These are phyloP conservation scores for Leishmania guyanensis DNA, from an alignment of 208 protist genomes.

Conservation along the genomic window DNA sequence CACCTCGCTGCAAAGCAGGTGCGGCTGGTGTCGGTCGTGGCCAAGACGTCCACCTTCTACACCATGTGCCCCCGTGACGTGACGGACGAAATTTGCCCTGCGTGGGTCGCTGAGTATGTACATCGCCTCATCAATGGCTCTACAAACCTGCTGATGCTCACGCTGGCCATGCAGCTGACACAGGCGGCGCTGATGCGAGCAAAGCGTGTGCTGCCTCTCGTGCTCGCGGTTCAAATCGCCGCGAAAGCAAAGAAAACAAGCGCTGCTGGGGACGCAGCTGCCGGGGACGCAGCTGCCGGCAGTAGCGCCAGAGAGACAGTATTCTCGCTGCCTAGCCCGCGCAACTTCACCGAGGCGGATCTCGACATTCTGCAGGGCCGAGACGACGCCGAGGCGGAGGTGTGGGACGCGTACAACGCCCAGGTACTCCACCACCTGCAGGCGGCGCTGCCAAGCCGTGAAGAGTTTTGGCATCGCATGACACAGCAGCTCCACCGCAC, in stretches of 20 bases:
- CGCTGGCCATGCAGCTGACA: conserved; percentile 83
- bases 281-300: background rate
- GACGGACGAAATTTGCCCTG: conserved; percentile 80
- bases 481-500: conserved; percentile 85
- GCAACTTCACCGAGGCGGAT: conserved; percentile 10
- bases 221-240: conserved; percentile 47
- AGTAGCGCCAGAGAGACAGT: background rate
- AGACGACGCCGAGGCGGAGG: conserved; percentile 35
- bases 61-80: conserved; percentile 73
- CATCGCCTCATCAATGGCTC: conserved; percentile 85
- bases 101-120: conserved; percentile 82
- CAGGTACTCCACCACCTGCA: conserved; percentile 66
- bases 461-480: conserved; percentile 93
- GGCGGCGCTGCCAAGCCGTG: conserved; percentile 66
- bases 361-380: conserved; percentile 23
- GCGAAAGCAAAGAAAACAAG: background rate
- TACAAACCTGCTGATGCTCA: conserved; percentile 71
- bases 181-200: conserved; percentile 80
- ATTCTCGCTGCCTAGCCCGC: background rate
- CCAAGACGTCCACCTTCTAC: conserved; percentile 78
- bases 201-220: conserved; percentile 53
- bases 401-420: conserved; percentile 75
- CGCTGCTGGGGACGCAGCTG: background rate
- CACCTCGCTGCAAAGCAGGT: conserved; percentile 62
- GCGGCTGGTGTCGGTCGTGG: conserved; percentile 56